phyloP scores from a whole-genome alignment of 192 early-diverging fungal species.

The Cladochytrium replicatum region DNA sequence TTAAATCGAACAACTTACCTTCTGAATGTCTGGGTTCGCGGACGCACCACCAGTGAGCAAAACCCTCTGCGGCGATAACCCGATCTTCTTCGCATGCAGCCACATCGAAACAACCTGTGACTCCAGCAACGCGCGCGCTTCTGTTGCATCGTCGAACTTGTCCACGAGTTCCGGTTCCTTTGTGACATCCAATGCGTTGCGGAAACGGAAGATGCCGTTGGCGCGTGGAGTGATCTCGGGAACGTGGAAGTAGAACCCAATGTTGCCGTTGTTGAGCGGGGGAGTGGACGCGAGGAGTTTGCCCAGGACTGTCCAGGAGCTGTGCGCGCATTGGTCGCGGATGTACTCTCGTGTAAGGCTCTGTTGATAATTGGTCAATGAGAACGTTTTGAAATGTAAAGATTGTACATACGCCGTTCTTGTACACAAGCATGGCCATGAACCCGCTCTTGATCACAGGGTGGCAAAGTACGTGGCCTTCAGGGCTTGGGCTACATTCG shows the following conservation, averaged over 20 bases:
- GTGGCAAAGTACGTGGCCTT: constrained; percentile 53
- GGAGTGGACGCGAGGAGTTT: constrained; percentile 11
- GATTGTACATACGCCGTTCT: constrained; percentile 85
- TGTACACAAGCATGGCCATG: constrained; percentile 73
- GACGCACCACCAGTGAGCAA: constrained; percentile 71
- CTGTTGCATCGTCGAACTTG: constrained; percentile 17
- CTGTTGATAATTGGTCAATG: too few relatives aligned
- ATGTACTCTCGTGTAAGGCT: constrained; percentile 64
- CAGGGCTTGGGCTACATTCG: constrained; percentile 22
- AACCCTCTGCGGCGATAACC: constrained; percentile 33
- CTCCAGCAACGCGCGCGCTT: constrained; percentile 62
- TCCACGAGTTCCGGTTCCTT: constrained; percentile 2
- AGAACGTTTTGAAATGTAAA: too few relatives aligned
- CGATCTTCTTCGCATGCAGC: constrained; percentile 10
- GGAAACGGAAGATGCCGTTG: constrained; percentile 55
- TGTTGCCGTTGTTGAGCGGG: constrained; percentile 9
- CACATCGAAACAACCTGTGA: constrained; percentile 66
- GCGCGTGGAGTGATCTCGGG: constrained; percentile 69
- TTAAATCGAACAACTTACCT: too few relatives aligned
- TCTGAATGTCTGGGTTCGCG: constrained; percentile 40
- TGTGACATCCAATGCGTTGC: too few relatives aligned
- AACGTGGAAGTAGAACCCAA: constrained; percentile 66
- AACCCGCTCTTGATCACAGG: constrained; percentile 49
- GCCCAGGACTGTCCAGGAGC: constrained; percentile 54
- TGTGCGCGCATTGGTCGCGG: constrained; percentile 39